Evolutionary conservation across 169 alveolate species (phyloP), one percentile per base, ranked within the genome.

Genomic region (Plasmodium vivax): DNA sequence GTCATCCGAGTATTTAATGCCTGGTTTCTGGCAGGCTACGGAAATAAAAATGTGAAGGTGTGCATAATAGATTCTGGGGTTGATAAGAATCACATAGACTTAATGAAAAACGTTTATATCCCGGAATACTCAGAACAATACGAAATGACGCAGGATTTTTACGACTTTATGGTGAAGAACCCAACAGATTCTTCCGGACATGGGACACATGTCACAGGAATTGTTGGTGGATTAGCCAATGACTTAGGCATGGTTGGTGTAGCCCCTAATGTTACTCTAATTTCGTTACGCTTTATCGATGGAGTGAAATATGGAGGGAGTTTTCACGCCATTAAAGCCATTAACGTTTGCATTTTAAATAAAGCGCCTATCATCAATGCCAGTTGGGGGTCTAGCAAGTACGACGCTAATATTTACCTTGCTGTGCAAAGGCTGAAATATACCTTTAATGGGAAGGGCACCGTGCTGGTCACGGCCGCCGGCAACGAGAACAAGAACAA

Each of bases 31-130:
- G 90, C 92, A 58, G 94, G 94, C 9, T 90, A 90, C 81, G 94
- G 94, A 27, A 90, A 90, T 47, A 82, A 90, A 47, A 90, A 90
- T 68, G 83, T 90, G 34, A 95, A 90, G 72, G 96, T 95, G 19
- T 95, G 97, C 8, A 96, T 97, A 47, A 93, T 98, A 19, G 99
- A 98, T 93, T 97, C 99, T 1, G 99, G 99, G 2, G 94, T 97
- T 1, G 98, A 97, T 84, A 92, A 81, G 85, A 88, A 96, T 12
- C 98, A 98, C 82, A 96, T 97, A 36, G 98, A 96, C 43, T 88
- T 98, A 79, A 93, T 83, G 38, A 97, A 96, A 16, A 97, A 96
- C 75, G 77, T 93, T 3, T 81, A 96, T 73, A 97, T 96, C 43
- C 96, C 95, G 10, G 87, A 97, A 80, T 96, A 96, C 56, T 73